Evolutionary conservation across 2,329 filamentous ascomycete species (phyloP).

Genomic region (Lecanicillium sp.): DNA sequence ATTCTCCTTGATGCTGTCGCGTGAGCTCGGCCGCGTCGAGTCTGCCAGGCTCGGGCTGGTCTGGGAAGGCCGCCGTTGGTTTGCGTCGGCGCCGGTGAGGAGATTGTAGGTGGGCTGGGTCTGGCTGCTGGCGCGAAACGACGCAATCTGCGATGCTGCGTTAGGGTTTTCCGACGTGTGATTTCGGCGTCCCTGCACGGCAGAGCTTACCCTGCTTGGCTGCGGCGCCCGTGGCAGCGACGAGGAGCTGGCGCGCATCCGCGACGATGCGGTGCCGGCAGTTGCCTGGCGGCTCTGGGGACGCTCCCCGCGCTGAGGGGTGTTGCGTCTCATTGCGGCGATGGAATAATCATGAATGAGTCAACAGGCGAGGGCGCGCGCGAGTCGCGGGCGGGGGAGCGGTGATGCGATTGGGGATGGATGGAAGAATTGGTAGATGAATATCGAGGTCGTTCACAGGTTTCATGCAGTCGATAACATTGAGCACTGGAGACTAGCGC

Average conservation of each 20-base stretch:
- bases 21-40: slow-evolving; percentile 42
- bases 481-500: background rate
- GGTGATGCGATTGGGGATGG: slow-evolving; percentile 16
- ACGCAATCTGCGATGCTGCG: slow-evolving; percentile 17
- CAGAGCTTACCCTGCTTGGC: slow-evolving; percentile 20
- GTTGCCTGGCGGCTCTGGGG: slow-evolving; percentile 25
- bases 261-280: slow-evolving; percentile 23
- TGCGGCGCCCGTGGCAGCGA: slow-evolving; percentile 30
- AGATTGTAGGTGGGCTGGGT: slow-evolving; percentile 56
- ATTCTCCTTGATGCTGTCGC: slow-evolving; percentile 55
- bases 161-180: slow-evolving; percentile 8
- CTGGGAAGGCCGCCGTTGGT: slow-evolving; percentile 33
- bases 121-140: slow-evolving; percentile 43
- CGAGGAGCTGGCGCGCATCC: slow-evolving; percentile 32
- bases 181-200: background rate
- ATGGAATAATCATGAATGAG: slow-evolving; percentile 2
- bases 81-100: slow-evolving; percentile 46
- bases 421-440: no score
- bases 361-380: slow-evolving; percentile 6
- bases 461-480: background rate
- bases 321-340: slow-evolving; percentile 28
- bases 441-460: no score
- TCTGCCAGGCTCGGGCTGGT: slow-evolving; percentile 36
- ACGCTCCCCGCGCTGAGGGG: slow-evolving; percentile 28
- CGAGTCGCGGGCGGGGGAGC: no score